Base-by-base conservation (phyloP, 495 filamentous ascomycete species). In the Melanomma pulvis-pyrius region DNA sequence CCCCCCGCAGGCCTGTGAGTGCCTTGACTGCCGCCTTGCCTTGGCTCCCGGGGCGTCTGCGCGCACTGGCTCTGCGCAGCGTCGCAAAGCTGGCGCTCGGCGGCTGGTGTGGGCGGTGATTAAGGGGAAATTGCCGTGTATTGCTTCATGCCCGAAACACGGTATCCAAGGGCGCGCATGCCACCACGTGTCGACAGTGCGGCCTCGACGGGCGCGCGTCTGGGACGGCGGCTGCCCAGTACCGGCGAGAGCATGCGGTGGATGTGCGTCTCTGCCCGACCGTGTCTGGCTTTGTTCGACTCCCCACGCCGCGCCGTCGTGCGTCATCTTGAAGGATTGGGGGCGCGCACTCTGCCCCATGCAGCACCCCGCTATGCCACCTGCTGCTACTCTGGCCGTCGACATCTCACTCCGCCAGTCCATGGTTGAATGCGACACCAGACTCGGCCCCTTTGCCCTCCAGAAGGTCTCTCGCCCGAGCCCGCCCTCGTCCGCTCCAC, bases 361-460 rank as follows among this genome's bases (percentile, higher is more conserved):
- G 56, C 54, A 58, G n/a, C 32, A 61, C 59, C 54, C 61, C 48
- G 54, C 61, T 26, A 63, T 26, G 47, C 59, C 9, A 32, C 30
- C 22, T 54, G 25, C 39, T 44, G 15, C 25, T 25, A 24, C 54
- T 54, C 67, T 32, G 22, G 26, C n/a, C 24, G 54, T 58, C 54
- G 61, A 65, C 63, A 56, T 67, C 68, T 64, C 21, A 67, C 68
- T 26, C 65, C 59, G 25, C 59, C 48, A 30, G 41, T 36, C 63
- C 68, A 67, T 59, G 64, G 64, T 63, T 67, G 68, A 59, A 60
- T 67, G 63, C 39, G 34, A 58, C 58, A 6, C 28, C 58, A 32
- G 26, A 59, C 30, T 67, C 63, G 54, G 63, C 56, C 50, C 17
- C 59, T 57, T 53, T 50, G 62, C 49, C 62, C 52, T 41, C 9